Evolutionary conservation across 495 filamentous ascomycete genomes (phyloP).

Genomic region (Cercophora newfieldiana): DNA sequence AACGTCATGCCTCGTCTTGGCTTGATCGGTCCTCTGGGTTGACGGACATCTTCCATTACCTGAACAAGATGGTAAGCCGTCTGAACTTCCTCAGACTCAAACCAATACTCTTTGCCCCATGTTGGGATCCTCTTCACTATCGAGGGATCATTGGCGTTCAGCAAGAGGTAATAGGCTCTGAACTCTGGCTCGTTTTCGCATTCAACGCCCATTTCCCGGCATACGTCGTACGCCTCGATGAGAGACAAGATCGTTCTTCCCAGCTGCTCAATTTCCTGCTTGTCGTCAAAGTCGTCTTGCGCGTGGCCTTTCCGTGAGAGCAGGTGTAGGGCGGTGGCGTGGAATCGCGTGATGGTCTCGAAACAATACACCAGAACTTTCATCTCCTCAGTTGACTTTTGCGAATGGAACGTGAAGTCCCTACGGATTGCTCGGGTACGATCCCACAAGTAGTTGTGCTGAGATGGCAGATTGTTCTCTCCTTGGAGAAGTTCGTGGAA

Average conservation of each 20-base stretch:
- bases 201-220: constrained; percentile 45
- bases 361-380: constrained; percentile 78
- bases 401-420: constrained; percentile 88
- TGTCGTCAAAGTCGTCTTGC: constrained; percentile 74
- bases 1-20: constrained; percentile 43
- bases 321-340: constrained; percentile 83
- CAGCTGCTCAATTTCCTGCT: constrained; percentile 92
- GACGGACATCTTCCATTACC: constrained; percentile 34
- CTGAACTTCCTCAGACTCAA: constrained; percentile 58
- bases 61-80: constrained; percentile 41
- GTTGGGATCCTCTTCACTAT: constrained; percentile 72
- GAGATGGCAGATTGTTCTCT: constrained; percentile 60
- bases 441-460: constrained; percentile 93
- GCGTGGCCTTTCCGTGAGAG: constrained; percentile 63
- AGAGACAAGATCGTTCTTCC: constrained; percentile 84
- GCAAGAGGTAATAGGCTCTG: constrained; percentile 82
- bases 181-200: constrained; percentile 84
- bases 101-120: constrained; percentile 75
- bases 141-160: constrained; percentile 74
- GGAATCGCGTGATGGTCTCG: constrained; percentile 87
- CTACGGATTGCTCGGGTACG: constrained; percentile 87
- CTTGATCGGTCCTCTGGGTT: constrained; percentile 37
- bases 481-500: constrained; percentile 70
- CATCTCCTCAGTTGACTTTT: constrained; percentile 55
- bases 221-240: constrained; percentile 85